These are phyloP conservation scores for Hymenoscyphus fructigenus DNA, from an alignment of 2,329 filamentous ascomycete genomes.

Conservation along the genomic window DNA sequence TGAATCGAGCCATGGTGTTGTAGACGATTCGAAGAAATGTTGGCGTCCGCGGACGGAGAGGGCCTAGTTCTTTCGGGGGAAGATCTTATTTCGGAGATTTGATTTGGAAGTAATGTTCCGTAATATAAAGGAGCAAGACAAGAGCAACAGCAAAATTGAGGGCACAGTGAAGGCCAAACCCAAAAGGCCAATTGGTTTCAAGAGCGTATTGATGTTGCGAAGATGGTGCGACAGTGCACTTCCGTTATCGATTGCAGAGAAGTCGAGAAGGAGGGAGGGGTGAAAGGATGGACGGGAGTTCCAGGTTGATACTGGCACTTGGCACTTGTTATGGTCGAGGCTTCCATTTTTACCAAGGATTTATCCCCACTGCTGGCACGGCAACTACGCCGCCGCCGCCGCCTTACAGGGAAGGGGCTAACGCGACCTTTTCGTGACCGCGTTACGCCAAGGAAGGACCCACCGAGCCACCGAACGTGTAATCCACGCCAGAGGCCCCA, in stretches of 20 bases:
- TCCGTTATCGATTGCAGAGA: slow-evolving; percentile 27
- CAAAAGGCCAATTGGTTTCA: slow-evolving; percentile 12
- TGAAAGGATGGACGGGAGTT: slow-evolving; percentile 21
- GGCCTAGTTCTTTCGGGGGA: slow-evolving; percentile 5
- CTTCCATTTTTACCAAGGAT: neutral
- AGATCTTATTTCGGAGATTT: slow-evolving; percentile 15
- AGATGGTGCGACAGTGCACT: slow-evolving; percentile 24
- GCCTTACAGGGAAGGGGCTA: neutral
- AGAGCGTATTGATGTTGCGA: slow-evolving; percentile 23
- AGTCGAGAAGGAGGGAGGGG: neutral
- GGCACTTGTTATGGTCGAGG: neutral
- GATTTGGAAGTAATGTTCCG: neutral
- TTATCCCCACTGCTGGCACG: neutral
- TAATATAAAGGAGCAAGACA: slow-evolving; percentile 2
- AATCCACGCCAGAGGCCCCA: neutral
- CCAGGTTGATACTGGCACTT: neutral
- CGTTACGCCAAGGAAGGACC: slow-evolving; percentile 13
- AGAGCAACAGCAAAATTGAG: neutral
- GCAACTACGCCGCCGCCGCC: neutral
- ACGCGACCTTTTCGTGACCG: slow-evolving; percentile 15
- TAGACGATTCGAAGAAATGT: neutral
- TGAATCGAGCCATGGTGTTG: slow-evolving; percentile 35
- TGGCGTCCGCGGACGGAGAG: neutral
- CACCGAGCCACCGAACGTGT: neutral
- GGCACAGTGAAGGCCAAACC: slow-evolving; percentile 12